Base-by-base conservation (phyloP, 2,329 filamentous ascomycete species). In the Venturia aucupariae region DNA sequence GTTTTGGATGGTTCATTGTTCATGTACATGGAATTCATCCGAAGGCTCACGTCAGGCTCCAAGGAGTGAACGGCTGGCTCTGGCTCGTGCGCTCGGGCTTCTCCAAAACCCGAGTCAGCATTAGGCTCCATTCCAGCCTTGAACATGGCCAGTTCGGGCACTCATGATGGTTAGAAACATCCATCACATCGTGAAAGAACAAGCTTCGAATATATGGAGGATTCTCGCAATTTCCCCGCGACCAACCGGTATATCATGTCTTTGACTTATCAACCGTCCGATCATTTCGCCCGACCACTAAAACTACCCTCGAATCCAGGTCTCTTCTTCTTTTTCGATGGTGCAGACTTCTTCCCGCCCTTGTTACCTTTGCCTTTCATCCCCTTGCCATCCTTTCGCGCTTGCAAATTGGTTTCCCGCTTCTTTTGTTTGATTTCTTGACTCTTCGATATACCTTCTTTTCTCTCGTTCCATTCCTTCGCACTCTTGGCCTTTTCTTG, bases 401-500 rank as follows among this genome's bases (percentile, higher is more conserved):
- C 88, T 68, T 85, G 83, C 60, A 97, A 67, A 67, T 81, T 81
- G 55, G 75, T 74, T 69, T 81, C 79, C 22, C 79, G 73, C 73
- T 76, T 79, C 75, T 80, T 81, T 71, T 81, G 78, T 68, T 75
- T 77, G 69, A 75, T 75, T 67, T 79, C 78, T 69, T 77, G 77
- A 64, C 78, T 76, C 70, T 80, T 79, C 59, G 76, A 70, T 1
- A 81, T 77, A 38, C 73, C 75, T 41, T 77, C 76, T 24, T 77
- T 70, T 19, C 79, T 71, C 65, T 81, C 79, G 64, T 77, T 77
- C 79, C 94, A 97, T 72, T 94, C 91, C 73, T 89, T 88, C 75
- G 91, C 90, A 73, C 90, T 95, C 85, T 94, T 96, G 77, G 87
- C 88, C 85, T 97, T 97, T 62, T 84, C 80, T 69, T 87, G 86